Evolutionary conservation across 805 yeast species (phyloP).

Genomic region (Scheffersomyces lignosus): DNA sequence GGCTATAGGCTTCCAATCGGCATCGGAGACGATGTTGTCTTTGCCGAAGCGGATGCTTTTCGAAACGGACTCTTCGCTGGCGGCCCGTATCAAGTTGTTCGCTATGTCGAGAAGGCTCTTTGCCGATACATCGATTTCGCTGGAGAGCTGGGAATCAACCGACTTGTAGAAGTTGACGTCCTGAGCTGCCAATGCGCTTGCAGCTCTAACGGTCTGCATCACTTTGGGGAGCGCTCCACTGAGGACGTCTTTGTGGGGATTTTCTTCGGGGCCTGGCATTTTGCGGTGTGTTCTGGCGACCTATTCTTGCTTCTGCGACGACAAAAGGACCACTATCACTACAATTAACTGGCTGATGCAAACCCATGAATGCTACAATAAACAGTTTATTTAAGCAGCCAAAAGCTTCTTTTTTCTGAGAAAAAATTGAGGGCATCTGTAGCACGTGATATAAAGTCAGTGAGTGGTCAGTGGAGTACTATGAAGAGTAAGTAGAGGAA

Average conservation of each 20-base stretch:
- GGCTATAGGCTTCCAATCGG: conserved; percentile 62
- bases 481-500: no score
- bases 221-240: conserved; percentile 43
- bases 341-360: no score
- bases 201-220: conserved; percentile 60
- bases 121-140: conserved; percentile 41
- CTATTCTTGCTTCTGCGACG: no score
- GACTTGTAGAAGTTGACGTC: conserved; percentile 78
- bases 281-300: no score
- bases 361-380: no score
- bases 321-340: no score
- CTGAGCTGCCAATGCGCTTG: conserved; percentile 70
- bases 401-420: no score
- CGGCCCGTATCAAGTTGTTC: conserved; percentile 42
- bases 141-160: conserved; percentile 49
- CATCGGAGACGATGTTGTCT: conserved; percentile 40
- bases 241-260: conserved; percentile 8
- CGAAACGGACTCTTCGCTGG: conserved; percentile 23
- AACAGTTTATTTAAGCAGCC: no score
- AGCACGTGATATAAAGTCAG: no score
- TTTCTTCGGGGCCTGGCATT: no score
- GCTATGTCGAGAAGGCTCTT: conserved; percentile 45
- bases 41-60: conserved; percentile 36
- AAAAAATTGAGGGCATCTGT: no score
- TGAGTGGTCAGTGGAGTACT: no score